A percentile compares a stretch with the other conserved stretches of the same genome.
These are phyloP conservation scores for Centrapalus pauciflorus DNA, from an alignment of 129 eudicot species.

Conservation along the genomic window DNA sequence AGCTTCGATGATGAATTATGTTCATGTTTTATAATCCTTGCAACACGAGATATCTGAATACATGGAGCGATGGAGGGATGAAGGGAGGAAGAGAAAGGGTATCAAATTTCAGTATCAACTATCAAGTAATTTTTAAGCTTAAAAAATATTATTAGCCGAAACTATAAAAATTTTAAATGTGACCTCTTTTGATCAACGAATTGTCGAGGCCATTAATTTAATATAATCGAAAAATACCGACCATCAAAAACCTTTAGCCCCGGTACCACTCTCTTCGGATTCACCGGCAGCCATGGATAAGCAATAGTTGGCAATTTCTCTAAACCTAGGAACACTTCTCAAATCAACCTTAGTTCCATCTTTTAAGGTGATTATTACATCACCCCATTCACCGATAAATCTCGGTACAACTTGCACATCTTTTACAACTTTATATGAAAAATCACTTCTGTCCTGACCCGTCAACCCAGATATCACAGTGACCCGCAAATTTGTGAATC, in stretches of 20 bases:
- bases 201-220: too few relatives aligned
- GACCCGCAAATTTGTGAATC: constrained; percentile 81
- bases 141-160: too few relatives aligned
- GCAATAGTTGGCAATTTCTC: constrained; percentile 90
- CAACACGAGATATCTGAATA: too few relatives aligned
- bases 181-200: too few relatives aligned
- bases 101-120: too few relatives aligned
- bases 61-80: too few relatives aligned
- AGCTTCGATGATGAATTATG: too few relatives aligned
- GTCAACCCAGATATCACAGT: constrained; percentile 90
- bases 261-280: constrained; percentile 38
- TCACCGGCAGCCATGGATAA: constrained; percentile 50
- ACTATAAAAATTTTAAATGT: too few relatives aligned
- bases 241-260: constrained; percentile 61
- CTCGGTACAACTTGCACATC: constrained; percentile 96
- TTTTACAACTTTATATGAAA: constrained; percentile 65
- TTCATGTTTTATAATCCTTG: too few relatives aligned
- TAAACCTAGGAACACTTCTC: constrained; percentile 93
- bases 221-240: constrained; percentile 1
- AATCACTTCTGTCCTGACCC: constrained; percentile 93
- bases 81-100: too few relatives aligned
- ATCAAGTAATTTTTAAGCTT: too few relatives aligned
- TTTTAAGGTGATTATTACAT: constrained; percentile 70
- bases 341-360: constrained; percentile 94
- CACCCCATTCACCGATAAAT: constrained; percentile 99